Evolutionary conservation across 2,329 filamentous ascomycete genomes (phyloP).

Genomic region (Ceratocystis huliohia): DNA sequence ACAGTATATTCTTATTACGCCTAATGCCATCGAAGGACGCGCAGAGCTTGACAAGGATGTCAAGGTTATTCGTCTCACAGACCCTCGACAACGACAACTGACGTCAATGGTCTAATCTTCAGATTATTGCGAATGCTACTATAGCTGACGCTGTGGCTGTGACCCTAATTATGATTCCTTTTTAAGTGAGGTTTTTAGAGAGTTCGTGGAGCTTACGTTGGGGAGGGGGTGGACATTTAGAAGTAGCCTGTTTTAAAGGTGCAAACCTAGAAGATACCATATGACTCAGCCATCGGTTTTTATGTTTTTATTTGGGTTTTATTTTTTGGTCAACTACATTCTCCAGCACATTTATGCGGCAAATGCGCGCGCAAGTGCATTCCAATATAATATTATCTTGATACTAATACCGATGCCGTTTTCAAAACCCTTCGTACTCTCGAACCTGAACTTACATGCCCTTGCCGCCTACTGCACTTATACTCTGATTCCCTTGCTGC

Average conservation of each 20-base stretch:
- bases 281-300: neutral
- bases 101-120: conserved; percentile 13
- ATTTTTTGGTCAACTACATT: neutral
- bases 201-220: neutral
- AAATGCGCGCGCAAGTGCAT: too few relatives aligned
- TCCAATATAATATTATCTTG: too few relatives aligned
- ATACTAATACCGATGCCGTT: too few relatives aligned
- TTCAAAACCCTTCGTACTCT: too few relatives aligned
- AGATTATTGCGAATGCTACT: neutral
- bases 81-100: conserved; percentile 42
- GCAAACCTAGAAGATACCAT: neutral
- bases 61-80: conserved; percentile 57
- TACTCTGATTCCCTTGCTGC: conserved; percentile 78
- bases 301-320: neutral
- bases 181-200: neutral
- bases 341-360: too few relatives aligned
- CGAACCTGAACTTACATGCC: neutral
- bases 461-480: conserved; percentile 29
- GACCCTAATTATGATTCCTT: neutral
- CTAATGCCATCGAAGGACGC: conserved; percentile 61
- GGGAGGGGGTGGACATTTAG: neutral
- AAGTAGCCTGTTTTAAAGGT: neutral
- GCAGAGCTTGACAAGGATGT: conserved; percentile 54
- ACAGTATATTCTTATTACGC: conserved; percentile 94
- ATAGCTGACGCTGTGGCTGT: too few relatives aligned